phyloP scores from a whole-genome alignment of 768 basidiomycete species.

The Lactifluus hygrophoroides region DNA sequence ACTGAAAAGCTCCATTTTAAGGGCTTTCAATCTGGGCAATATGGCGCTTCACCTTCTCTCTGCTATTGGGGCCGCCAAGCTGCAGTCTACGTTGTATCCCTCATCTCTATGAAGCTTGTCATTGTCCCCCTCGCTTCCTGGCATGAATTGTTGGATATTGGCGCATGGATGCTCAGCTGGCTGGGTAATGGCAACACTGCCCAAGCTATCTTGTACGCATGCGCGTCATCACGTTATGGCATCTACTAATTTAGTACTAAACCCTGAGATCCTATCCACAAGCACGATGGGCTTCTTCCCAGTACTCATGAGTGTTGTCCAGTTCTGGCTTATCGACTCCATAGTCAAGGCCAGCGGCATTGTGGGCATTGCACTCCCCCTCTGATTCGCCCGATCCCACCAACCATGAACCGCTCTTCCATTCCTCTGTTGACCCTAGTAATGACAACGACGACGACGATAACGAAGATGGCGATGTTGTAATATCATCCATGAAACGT shows the following conservation, averaged over 20 bases:
- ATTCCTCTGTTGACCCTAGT: slow-evolving; percentile 39
- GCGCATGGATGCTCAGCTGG: slow-evolving; percentile 85
- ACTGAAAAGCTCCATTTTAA: slow-evolving; percentile 56
- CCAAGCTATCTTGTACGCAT: slow-evolving; percentile 76
- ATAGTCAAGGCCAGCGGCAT: slow-evolving; percentile 70
- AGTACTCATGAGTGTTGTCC: slow-evolving; percentile 77
- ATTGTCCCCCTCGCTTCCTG: slow-evolving; percentile 62
- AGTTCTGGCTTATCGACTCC: slow-evolving; percentile 94
- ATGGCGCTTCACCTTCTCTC: slow-evolving; percentile 75
- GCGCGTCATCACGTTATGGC: background rate
- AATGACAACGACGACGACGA: slow-evolving; percentile 21
- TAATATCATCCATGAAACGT: background rate
- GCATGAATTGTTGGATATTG: slow-evolving; percentile 62
- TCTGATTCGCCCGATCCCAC: slow-evolving; percentile 32
- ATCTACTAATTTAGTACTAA: no score
- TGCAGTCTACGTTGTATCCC: slow-evolving; percentile 69
- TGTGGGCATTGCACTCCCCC: slow-evolving; percentile 32
- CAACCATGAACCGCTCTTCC: slow-evolving; percentile 54
- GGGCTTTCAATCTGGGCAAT: slow-evolving; percentile 80
- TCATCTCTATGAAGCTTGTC: slow-evolving; percentile 89
- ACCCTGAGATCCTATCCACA: background rate
- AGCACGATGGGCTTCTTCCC: slow-evolving; percentile 92
- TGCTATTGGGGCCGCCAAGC: slow-evolving; percentile 70
- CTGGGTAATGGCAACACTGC: slow-evolving; percentile 52
- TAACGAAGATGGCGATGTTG: background rate